Conservation (phyloP, 108 stramenopile genomes). For the Stephanodiscus triporus region DNA sequence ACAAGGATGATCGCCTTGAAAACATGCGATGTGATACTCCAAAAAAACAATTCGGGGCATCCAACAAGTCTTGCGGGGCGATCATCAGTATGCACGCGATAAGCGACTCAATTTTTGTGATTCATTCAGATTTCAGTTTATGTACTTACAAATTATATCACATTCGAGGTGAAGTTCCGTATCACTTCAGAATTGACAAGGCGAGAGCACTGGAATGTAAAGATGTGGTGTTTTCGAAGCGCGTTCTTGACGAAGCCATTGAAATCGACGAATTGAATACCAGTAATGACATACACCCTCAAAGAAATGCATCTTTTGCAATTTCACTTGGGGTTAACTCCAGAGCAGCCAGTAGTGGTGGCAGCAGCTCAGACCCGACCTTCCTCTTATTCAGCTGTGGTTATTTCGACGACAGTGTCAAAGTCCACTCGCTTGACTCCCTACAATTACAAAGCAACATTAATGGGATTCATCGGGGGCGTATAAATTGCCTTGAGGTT, state of each 20-base stretch:
- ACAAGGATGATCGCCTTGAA: slow-evolving; percentile 43
- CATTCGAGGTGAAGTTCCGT: slow-evolving; percentile 38
- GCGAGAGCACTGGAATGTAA: slow-evolving; percentile 52
- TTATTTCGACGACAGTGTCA: slow-evolving; percentile 75
- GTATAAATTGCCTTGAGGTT: slow-evolving; percentile 68
- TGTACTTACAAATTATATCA: slow-evolving; percentile 73
- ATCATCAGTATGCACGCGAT: slow-evolving; percentile 65
- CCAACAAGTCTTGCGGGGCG: slow-evolving; percentile 35
- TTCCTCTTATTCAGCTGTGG: slow-evolving; percentile 69
- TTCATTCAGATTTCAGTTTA: slow-evolving; percentile 74
- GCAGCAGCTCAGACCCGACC: slow-evolving; percentile 52
- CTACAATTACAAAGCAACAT: slow-evolving; percentile 52
- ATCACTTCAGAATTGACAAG: slow-evolving; percentile 60
- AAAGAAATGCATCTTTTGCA: slow-evolving; percentile 73
- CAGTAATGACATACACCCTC: slow-evolving; percentile 16
- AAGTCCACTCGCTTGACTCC: slow-evolving; percentile 70
- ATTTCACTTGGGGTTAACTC: slow-evolving; percentile 60
- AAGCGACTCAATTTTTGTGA: slow-evolving; percentile 57
- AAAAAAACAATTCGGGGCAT: slow-evolving; percentile 71
- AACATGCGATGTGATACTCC: slow-evolving; percentile 71
- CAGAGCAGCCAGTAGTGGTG: slow-evolving; percentile 44
- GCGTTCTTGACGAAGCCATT: slow-evolving; percentile 35
- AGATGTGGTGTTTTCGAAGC: slow-evolving; percentile 35
- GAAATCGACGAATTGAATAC: slow-evolving; percentile 13
- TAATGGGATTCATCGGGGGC: slow-evolving; percentile 71